Base-by-base conservation (phyloP, 371 early-diverging fungal species). In the Syncephalastrum monosporum region DNA sequence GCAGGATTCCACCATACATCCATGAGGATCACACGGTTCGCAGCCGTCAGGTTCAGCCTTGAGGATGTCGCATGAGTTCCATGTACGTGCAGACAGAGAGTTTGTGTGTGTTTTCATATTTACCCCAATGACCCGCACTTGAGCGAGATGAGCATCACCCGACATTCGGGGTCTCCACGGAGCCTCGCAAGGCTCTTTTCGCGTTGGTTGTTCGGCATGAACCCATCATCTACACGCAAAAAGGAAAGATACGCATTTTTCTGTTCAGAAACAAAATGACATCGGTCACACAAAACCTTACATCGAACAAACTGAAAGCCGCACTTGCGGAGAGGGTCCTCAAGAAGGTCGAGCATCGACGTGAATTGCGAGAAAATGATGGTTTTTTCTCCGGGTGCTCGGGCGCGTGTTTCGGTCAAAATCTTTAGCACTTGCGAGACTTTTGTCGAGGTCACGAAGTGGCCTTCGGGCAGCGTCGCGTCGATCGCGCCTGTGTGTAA, bases 1-100 rank as follows among this genome's bases (percentile, higher is more conserved):
- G 90, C 87, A 5, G 92, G 92, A 67, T 92, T 92, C 91, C 92
- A 94, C 92, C 94, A 94, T 50, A 88, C 76, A 62, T 93, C 91
- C 69, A 87, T 74, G 17, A 88, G 56, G 10, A 86, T 77, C 8
- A 93, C 95, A 21, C 88, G 83, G 56, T 81, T 83, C 0, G 92
- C 93, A 8, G 71, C 67, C 4, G 90, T 89, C 21, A 94, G 71
- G 55, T 92, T 93, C 14, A 92, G 67, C 2, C 91, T 91, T 46
- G 86, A 55, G 49, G 3, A 2, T 33, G 12, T 33, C 10, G 38
- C 38, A 10, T 33, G 38, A 33, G 38, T 12, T 33, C 2, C 38
- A 8, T 33, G 38, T 33, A 33, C 38, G 8, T 33, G 38, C 38
- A 33, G 38, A 33, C 8, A 33, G 12, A 33, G 29, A n/a, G n/a